A percentile compares a stretch with the other conserved stretches of the same genome.
These are phyloP conservation scores for Escovopsis weberi DNA, from an alignment of 2,329 filamentous ascomycete genomes.

Conservation along the genomic window DNA sequence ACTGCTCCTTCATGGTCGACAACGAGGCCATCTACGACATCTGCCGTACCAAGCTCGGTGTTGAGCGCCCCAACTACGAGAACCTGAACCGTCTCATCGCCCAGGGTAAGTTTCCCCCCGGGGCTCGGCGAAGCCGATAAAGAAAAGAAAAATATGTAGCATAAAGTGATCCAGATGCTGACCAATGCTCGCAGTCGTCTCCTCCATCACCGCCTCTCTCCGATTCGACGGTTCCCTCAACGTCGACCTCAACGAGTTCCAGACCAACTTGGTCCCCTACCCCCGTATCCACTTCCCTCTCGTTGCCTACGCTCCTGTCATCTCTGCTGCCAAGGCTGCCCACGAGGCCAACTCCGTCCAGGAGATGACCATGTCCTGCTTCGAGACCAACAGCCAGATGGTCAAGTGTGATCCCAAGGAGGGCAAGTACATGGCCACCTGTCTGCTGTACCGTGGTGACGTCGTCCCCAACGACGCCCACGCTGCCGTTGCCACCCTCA, in stretches of 20 bases:
- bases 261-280: conserved; percentile 98
- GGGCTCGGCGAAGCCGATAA: too few species aligned
- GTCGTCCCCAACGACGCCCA: conserved; percentile 95
- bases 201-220: conserved; percentile 94
- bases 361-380: conserved; percentile 98
- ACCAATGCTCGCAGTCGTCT: conserved; percentile 54
- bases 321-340: conserved; percentile 87
- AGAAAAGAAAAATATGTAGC: neutral
- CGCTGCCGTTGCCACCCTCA: conserved; percentile 82
- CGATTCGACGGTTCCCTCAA: conserved; percentile 98
- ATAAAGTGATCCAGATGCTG: too few species aligned
- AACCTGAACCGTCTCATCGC: conserved; percentile 98
- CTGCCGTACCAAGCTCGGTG: conserved; percentile 91
- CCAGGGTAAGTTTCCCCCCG: conserved; percentile 47
- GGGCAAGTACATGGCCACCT: conserved; percentile 99
- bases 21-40: conserved; percentile 99
- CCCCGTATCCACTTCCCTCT: conserved; percentile 99
- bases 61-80: conserved; percentile 95
- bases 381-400: conserved; percentile 99
- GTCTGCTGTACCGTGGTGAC: conserved; percentile 93
- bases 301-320: conserved; percentile 86
- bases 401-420: conserved; percentile 98
- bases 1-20: conserved; percentile 99
- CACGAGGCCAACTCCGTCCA: conserved; percentile 97
- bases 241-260: conserved; percentile 99